Percentiles rank a stretch among this genome's conserved stretches.
These are phyloP conservation scores for Tricharina praecox DNA, from an alignment of 495 filamentous ascomycete genomes.

Conservation along the genomic window DNA sequence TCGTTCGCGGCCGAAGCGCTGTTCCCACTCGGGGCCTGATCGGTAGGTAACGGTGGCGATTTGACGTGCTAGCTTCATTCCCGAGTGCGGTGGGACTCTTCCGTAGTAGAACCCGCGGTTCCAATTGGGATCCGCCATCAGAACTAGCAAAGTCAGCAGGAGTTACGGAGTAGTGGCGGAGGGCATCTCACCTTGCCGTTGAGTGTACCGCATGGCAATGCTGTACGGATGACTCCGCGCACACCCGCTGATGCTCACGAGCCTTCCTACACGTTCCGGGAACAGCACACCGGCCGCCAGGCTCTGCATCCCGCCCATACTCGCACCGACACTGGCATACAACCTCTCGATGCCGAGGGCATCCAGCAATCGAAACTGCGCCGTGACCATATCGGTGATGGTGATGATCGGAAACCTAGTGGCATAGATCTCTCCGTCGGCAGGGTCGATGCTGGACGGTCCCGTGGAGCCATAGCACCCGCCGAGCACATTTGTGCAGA, in stretches of 20 bases:
- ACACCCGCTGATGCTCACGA: slow-evolving; percentile 86
- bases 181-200: slow-evolving; percentile 45
- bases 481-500: slow-evolving; percentile 94
- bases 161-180: background rate
- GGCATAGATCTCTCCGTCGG: slow-evolving; percentile 72
- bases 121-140: slow-evolving; percentile 99
- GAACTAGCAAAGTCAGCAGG: slow-evolving; percentile 33
- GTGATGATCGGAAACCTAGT: slow-evolving; percentile 95
- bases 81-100: slow-evolving; percentile 71
- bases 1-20: slow-evolving; percentile 73
- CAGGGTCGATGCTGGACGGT: slow-evolving; percentile 72
- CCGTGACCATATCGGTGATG: slow-evolving; percentile 92
- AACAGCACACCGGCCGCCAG: slow-evolving; percentile 79
- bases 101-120: slow-evolving; percentile 93
- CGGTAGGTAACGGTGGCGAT: slow-evolving; percentile 97
- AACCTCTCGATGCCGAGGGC: slow-evolving; percentile 58
- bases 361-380: slow-evolving; percentile 84
- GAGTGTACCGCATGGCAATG: slow-evolving; percentile 97
- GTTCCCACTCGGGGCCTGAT: slow-evolving; percentile 94
- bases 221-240: slow-evolving; percentile 93
- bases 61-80: slow-evolving; percentile 95
- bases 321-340: slow-evolving; percentile 83
- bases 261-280: slow-evolving; percentile 57
- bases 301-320: slow-evolving; percentile 98
- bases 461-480: slow-evolving; percentile 95